phyloP scores from a whole-genome alignment of 208 protist genomes.

The Giardia muris region DNA sequence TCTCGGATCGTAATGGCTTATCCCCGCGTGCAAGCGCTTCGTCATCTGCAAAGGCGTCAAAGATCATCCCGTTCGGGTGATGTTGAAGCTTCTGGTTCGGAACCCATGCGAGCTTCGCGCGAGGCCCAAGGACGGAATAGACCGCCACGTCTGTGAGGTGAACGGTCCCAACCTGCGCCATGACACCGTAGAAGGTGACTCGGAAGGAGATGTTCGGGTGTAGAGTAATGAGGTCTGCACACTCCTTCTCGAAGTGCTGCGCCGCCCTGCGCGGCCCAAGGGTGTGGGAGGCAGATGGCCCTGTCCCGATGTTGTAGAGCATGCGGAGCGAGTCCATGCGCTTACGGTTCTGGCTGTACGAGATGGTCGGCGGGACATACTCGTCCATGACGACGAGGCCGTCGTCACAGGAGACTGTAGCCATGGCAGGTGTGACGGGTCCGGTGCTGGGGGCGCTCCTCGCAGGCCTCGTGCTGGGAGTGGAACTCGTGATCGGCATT shows the following conservation, averaged over 20 bases:
- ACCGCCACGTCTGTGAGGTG: conserved; percentile 31
- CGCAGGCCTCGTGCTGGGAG: background rate
- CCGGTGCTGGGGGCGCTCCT: background rate
- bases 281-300: conserved; percentile 31
- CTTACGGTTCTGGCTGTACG: background rate
- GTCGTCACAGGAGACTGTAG: background rate
- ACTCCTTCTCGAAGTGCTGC: background rate
- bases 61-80: too few relatives aligned
- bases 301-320: conserved; percentile 28
- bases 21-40: background rate
- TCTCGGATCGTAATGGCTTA: background rate
- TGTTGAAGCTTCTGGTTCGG: too few relatives aligned
- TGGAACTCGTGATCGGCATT: background rate
- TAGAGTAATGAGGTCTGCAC: too few relatives aligned
- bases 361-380: background rate
- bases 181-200: conserved; percentile 28
- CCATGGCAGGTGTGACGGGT: background rate
- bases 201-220: background rate
- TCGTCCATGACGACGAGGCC: background rate
- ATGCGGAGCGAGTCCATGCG: background rate
- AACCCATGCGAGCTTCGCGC: too few relatives aligned
- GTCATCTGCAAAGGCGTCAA: too few relatives aligned
- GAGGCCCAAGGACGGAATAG: background rate
- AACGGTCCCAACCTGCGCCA: conserved; percentile 16
- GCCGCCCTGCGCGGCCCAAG: conserved; percentile 10